Evolutionary conservation across 208 protist genomes (phyloP).

Genomic region (Leishmania tropica): DNA sequence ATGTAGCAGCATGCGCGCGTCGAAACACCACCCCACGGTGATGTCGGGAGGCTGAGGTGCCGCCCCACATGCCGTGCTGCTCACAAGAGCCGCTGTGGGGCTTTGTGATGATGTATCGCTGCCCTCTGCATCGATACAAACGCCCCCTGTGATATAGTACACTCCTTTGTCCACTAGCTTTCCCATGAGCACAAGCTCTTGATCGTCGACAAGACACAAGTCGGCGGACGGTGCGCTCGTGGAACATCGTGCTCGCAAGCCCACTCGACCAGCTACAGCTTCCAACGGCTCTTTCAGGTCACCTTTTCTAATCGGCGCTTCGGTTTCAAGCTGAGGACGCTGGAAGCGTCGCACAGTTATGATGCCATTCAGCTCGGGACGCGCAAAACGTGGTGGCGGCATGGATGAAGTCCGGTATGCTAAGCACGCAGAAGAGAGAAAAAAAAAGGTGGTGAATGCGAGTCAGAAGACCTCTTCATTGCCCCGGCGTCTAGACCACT

Average conservation of each 20-base stretch:
- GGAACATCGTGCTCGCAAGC: conserved; percentile 22
- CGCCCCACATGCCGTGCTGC: neutral
- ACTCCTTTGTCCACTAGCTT: conserved; percentile 48
- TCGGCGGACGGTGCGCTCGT: conserved; percentile 5
- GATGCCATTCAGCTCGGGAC: conserved; percentile 46
- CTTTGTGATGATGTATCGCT: neutral
- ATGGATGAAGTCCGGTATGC: conserved; percentile 9
- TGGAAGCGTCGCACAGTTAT: conserved; percentile 58
- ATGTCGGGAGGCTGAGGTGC: conserved; percentile 39
- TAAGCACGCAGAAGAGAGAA: conserved; percentile 1
- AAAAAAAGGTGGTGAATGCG: neutral
- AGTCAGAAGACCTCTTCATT: neutral
- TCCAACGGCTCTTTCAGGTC: conserved; percentile 54
- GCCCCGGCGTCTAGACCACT: neutral
- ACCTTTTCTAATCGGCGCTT: conserved; percentile 51
- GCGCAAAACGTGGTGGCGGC: conserved; percentile 30
- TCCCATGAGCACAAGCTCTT: conserved; percentile 60
- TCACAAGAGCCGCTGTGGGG: neutral
- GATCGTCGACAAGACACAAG: conserved; percentile 53
- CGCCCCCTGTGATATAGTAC: conserved; percentile 65
- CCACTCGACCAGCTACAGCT: conserved; percentile 45
- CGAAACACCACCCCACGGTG: conserved; percentile 71
- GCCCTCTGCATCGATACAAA: neutral
- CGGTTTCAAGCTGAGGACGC: conserved; percentile 49
- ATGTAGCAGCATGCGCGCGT: conserved; percentile 68